A percentile compares a stretch with the other conserved stretches of the same genome.
Conservation (phyloP, 805 yeast genomes). For the Cyberlindnera mycetangii region DNA sequence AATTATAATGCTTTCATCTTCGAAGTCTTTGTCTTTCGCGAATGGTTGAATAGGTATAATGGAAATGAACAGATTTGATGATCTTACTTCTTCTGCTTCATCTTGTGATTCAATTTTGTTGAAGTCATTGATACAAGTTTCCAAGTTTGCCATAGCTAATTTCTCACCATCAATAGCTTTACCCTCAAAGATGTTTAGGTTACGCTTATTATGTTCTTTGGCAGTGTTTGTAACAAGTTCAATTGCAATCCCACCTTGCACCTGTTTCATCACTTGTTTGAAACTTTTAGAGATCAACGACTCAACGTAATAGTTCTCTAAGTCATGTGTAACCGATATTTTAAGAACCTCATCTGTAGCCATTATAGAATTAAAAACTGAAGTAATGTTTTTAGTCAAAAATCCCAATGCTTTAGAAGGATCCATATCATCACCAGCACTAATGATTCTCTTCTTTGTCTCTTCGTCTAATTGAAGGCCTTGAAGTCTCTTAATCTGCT, state of each 20-base stretch:
- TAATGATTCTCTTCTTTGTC: conserved; percentile 26
- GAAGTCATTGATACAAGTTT: conserved; percentile 55
- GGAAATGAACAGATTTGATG: conserved; percentile 66
- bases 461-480: conserved; percentile 26
- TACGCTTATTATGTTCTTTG: conserved; percentile 29
- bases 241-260: conserved; percentile 72
- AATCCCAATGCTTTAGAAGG: conserved; percentile 27
- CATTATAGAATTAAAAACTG: conserved; percentile 32
- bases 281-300: conserved; percentile 51
- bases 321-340: conserved; percentile 66
- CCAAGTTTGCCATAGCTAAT: conserved; percentile 82
- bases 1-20: conserved; percentile 34
- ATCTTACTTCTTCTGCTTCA: conserved; percentile 23
- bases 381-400: conserved; percentile 19
- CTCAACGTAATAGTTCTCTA: conserved; percentile 51
- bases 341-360: conserved; percentile 51
- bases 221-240: conserved; percentile 37
- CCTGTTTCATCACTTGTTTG: conserved; percentile 65
- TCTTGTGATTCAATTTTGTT: conserved; percentile 25
- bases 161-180: conserved; percentile 82
- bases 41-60: conserved; percentile 55
- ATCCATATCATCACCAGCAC: conserved; percentile 18
- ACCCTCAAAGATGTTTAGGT: conserved; percentile 72
- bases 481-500: conserved; percentile 31
- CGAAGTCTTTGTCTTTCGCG: conserved; percentile 22